These are phyloP conservation scores for Heterobasidion annosum DNA, from an alignment of 1,284 basidiomycete species.

Conservation along the genomic window DNA sequence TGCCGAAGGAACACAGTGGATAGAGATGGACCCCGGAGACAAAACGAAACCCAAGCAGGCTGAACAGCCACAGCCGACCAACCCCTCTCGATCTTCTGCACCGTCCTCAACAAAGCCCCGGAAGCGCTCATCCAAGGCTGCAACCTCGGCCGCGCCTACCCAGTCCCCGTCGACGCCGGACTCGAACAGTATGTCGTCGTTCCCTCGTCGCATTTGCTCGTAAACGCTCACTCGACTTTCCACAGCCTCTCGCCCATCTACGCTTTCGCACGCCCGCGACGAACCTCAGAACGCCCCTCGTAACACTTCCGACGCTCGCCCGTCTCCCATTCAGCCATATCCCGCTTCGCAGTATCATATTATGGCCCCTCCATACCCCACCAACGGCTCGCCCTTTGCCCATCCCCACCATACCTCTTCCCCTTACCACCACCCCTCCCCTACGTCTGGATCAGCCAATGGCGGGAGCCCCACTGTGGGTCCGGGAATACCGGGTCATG, in stretches of 20 bases:
- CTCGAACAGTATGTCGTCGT: constrained; percentile 1
- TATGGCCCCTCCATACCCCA: constrained; percentile 52
- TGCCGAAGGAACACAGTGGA: not conserved
- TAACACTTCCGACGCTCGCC: constrained; percentile 26
- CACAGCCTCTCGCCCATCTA: constrained; percentile 20
- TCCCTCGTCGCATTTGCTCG: constrained; percentile 12
- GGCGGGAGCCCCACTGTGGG: constrained; percentile 25
- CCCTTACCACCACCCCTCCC: constrained; percentile 24
- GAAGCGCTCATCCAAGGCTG: not conserved
- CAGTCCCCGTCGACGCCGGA: not conserved
- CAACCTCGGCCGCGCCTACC: not conserved
- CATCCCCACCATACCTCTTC: constrained; percentile 42
- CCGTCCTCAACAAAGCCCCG: not conserved
- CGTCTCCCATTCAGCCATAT: constrained; percentile 41
- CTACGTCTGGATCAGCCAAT: constrained; percentile 30
- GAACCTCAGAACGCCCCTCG: constrained; percentile 20
- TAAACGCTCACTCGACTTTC: constrained; percentile 10
- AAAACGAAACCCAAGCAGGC: not conserved
- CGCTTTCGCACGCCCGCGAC: constrained; percentile 26
- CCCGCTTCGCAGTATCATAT: constrained; percentile 33
- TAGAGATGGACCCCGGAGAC: not conserved
- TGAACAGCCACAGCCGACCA: not conserved
- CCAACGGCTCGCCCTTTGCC: constrained; percentile 47
- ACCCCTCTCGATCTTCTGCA: not conserved
- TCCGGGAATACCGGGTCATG: constrained; percentile 32